phyloP scores from a whole-genome alignment of 805 yeast genomes.

The Ogataea methylovora region DNA sequence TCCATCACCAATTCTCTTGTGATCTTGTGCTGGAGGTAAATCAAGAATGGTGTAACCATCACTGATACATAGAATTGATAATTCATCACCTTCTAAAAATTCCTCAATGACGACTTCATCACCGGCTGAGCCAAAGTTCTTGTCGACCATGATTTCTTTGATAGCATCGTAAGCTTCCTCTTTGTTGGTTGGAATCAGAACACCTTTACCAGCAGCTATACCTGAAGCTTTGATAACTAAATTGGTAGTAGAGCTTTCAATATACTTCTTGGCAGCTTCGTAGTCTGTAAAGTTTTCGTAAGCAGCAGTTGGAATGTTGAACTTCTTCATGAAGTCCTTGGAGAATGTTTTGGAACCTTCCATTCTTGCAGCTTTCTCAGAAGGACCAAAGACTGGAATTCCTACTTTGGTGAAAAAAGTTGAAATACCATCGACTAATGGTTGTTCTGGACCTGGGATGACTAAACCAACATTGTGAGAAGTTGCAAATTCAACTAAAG shows the following conservation, averaged over 20 bases:
- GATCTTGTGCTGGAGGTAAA: constrained; percentile 97
- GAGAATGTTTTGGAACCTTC: constrained; percentile 96
- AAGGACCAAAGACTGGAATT: constrained; percentile 96
- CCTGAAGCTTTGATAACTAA: constrained; percentile 97
- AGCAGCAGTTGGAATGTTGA: constrained; percentile 89
- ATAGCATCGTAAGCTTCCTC: constrained; percentile 83
- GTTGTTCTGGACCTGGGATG: constrained; percentile 99
- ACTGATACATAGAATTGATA: constrained; percentile 82
- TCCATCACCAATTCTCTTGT: constrained; percentile 89
- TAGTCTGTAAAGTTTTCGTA: constrained; percentile 76
- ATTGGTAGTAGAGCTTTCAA: constrained; percentile 56
- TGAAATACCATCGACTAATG: constrained; percentile 89
- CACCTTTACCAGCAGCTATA: constrained; percentile 98
- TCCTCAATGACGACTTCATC: constrained; percentile 94
- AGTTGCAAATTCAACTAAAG: constrained; percentile 67
- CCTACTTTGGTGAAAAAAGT: constrained; percentile 71
- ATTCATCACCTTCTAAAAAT: constrained; percentile 93
- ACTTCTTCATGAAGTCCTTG: constrained; percentile 87
- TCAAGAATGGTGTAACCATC: constrained; percentile 91
- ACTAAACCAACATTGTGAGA: constrained; percentile 63
- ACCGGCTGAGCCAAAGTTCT: constrained; percentile 89
- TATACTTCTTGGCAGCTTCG: constrained; percentile 67
- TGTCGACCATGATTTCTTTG: constrained; percentile 81
- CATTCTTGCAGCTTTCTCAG: constrained; percentile 81
- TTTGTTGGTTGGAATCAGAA: constrained; percentile 76